Percentiles rank a stretch among this genome's conserved stretches.
phyloP scores from a whole-genome alignment of 176 grass and related monocot genomes.

The Triticum dicoccoides region DNA sequence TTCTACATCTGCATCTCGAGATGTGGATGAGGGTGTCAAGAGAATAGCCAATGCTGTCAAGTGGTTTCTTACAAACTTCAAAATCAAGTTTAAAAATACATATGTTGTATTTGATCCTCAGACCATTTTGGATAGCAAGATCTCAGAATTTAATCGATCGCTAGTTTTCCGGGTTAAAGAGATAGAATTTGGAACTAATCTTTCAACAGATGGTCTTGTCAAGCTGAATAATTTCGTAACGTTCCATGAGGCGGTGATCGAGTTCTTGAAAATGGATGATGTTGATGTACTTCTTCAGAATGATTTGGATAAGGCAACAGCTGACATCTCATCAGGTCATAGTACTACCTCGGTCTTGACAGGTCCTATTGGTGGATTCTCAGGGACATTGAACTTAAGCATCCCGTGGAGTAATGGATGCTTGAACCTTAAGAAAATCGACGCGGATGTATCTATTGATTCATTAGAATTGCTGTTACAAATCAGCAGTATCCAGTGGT shows the following conservation, averaged over 20 bases:
- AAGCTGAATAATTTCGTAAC: slow-evolving; percentile 91
- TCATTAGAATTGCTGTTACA: slow-evolving; percentile 74
- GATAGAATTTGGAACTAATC: slow-evolving; percentile 71
- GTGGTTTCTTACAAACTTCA: slow-evolving; percentile 90
- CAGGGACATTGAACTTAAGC: slow-evolving; percentile 80
- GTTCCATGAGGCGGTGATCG: slow-evolving; percentile 68
- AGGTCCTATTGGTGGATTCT: slow-evolving; percentile 83
- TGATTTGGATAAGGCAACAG: slow-evolving; percentile 40
- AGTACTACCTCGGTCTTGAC: slow-evolving; percentile 70
- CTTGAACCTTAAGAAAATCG: slow-evolving; percentile 75
- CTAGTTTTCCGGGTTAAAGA: slow-evolving; percentile 89
- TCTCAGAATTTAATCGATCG: slow-evolving; percentile 45
- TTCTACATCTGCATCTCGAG: slow-evolving; percentile 55
- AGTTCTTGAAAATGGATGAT: slow-evolving; percentile 90
- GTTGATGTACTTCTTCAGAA: slow-evolving; percentile 44
- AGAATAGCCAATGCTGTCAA: slow-evolving; percentile 87
- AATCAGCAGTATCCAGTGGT: slow-evolving; percentile 72
- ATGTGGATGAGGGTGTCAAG: slow-evolving; percentile 95
- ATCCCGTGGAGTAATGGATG: slow-evolving; percentile 92
- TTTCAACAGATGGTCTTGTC: slow-evolving; percentile 52
- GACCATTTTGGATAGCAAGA: slow-evolving; percentile 41
- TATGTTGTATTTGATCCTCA: slow-evolving; percentile 85
- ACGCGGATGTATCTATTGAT: slow-evolving; percentile 77
- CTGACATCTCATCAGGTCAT: slow-evolving; percentile 37
- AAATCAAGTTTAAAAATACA: slow-evolving; percentile 73